These are phyloP conservation scores for Bryoglossum gracile DNA, from an alignment of 495 filamentous ascomycete species.

Conservation along the genomic window DNA sequence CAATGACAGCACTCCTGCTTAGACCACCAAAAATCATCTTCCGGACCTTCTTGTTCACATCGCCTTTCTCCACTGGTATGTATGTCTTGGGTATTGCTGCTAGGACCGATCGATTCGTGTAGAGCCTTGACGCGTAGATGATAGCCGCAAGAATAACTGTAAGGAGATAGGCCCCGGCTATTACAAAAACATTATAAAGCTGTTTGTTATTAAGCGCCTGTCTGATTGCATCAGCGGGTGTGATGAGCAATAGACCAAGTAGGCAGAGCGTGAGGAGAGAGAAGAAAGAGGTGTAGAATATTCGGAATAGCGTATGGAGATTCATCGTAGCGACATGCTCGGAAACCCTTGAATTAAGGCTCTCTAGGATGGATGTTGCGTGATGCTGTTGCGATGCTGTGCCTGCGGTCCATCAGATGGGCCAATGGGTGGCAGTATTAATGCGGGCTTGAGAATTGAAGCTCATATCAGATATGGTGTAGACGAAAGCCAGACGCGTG, in stretches of 20 bases:
- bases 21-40: constrained; percentile 66
- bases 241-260: constrained; percentile 65
- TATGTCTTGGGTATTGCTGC: constrained; percentile 76
- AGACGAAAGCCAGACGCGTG: background rate
- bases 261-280: constrained; percentile 68
- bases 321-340: constrained; percentile 19
- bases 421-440: background rate
- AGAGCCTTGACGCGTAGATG: constrained; percentile 83
- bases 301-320: constrained; percentile 46
- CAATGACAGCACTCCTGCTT: constrained; percentile 69
- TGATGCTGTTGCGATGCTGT: background rate
- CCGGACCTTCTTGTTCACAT: constrained; percentile 63
- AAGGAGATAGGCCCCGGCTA: constrained; percentile 69
- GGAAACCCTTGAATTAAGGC: background rate
- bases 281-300: constrained; percentile 78
- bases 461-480: background rate
- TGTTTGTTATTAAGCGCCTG: constrained; percentile 59
- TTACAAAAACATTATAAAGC: constrained; percentile 76
- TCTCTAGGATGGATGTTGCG: background rate
- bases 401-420: background rate
- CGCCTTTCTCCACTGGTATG: constrained; percentile 74
- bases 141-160: constrained; percentile 64
- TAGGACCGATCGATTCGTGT: constrained; percentile 71
- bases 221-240: constrained; percentile 75
- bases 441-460: background rate